These are phyloP conservation scores for Takashimella koratensis DNA, from an alignment of 1,284 basidiomycete genomes.

Conservation along the genomic window DNA sequence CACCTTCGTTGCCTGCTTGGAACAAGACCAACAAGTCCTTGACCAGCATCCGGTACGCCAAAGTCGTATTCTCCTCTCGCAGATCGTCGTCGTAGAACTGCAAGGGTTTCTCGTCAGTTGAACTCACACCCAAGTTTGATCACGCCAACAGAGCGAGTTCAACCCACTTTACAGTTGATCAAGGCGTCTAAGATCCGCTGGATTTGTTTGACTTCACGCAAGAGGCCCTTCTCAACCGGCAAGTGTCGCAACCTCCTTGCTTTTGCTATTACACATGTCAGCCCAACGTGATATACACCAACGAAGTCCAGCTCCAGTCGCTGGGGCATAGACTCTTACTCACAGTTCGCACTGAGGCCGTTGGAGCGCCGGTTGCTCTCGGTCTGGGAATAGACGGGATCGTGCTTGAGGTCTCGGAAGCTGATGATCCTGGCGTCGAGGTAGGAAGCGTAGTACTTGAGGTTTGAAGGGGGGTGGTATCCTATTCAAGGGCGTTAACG, in stretches of 20 bases:
- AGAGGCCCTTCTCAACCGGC: constrained; percentile 91
- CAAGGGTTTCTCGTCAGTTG: constrained; percentile 1
- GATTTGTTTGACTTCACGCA: constrained; percentile 87
- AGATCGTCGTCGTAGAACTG: constrained; percentile 93
- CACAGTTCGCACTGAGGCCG: constrained; percentile 42
- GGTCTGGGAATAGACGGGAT: constrained; percentile 83
- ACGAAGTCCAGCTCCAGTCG: neutral
- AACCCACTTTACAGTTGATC: constrained; percentile 81
- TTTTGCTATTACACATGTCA: constrained; percentile 24
- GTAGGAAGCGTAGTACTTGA: constrained; percentile 83
- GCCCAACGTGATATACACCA: neutral
- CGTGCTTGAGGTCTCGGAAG: constrained; percentile 87
- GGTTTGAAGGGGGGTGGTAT: constrained; percentile 77
- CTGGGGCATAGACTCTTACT: constrained; percentile 10
- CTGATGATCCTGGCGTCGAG: constrained; percentile 85
- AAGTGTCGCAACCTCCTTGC: constrained; percentile 76
- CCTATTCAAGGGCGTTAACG: constrained; percentile 53
- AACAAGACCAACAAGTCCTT: constrained; percentile 95
- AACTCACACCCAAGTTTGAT: neutral
- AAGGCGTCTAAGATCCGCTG: constrained; percentile 84
- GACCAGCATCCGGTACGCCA: constrained; percentile 89
- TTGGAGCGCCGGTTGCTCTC: constrained; percentile 70
- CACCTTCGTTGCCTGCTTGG: constrained; percentile 95
- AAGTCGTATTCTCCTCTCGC: constrained; percentile 84
- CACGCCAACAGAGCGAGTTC: too few relatives aligned